Evolutionary conservation across 768 basidiomycete species (phyloP).

Genomic region (Calocybe indica): DNA sequence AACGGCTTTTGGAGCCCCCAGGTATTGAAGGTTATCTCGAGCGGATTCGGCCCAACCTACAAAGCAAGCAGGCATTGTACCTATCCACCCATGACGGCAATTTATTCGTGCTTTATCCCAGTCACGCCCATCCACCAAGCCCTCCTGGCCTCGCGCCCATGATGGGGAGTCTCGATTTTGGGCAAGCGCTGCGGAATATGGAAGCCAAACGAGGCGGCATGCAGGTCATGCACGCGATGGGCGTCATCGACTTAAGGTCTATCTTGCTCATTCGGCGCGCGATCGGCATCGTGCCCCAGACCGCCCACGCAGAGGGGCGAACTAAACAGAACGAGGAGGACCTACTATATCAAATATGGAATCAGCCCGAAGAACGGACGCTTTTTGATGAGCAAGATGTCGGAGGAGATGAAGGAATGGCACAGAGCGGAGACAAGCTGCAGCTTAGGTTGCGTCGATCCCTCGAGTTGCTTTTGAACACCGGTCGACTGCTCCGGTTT

Average conservation of each 20-base stretch:
- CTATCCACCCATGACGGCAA: slow-evolving; percentile 68
- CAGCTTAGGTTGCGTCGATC: slow-evolving; percentile 53
- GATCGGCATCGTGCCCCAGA: slow-evolving; percentile 37
- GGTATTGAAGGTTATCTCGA: slow-evolving; percentile 85
- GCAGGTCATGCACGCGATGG: slow-evolving; percentile 61
- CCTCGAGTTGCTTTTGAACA: slow-evolving; percentile 72
- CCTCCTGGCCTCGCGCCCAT: slow-evolving; percentile 49
- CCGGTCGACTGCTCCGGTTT: slow-evolving; percentile 65
- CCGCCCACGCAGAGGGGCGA: slow-evolving; percentile 28
- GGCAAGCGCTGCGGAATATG: slow-evolving; percentile 33
- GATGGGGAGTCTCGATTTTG: slow-evolving; percentile 19
- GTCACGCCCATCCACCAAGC: slow-evolving; percentile 58
- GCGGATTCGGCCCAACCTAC: slow-evolving; percentile 55
- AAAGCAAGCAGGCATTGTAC: slow-evolving; percentile 57
- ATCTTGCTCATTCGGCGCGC: slow-evolving; percentile 63
- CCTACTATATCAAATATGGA: slow-evolving; percentile 25
- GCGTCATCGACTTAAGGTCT: slow-evolving; percentile 67
- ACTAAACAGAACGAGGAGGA: slow-evolving; percentile 21
- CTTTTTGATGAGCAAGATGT: slow-evolving; percentile 56
- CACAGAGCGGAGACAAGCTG: slow-evolving; percentile 33
- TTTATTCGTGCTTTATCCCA: slow-evolving; percentile 52
- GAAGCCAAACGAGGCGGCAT: slow-evolving; percentile 59
- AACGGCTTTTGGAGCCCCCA: slow-evolving; percentile 64
- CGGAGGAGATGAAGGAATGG: slow-evolving; percentile 56
- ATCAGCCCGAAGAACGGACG: slow-evolving; percentile 30